Base-by-base conservation (phyloP, 441 rosid genomes). In the Monsonia emarginata region DNA sequence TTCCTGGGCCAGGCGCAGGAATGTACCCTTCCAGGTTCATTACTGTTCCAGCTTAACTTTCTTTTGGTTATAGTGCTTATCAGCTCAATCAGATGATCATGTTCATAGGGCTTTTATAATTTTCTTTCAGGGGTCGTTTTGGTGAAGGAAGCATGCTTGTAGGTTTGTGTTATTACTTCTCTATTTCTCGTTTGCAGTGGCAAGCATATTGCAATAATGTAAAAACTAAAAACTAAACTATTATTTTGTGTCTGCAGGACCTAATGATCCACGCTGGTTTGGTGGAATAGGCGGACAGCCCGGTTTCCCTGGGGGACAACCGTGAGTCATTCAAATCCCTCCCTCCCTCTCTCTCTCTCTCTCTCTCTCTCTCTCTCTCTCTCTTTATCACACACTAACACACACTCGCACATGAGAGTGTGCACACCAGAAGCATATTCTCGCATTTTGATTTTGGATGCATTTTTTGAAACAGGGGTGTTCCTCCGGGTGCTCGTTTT, bases 401-500 rank as follows among this genome's bases (percentile, higher is more conserved):
- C 34, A 31, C 34, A 8, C 34, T 1, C 32, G 32, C 32, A 31
- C n/a, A n/a, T n/a, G n/a, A n/a, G n/a, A n/a, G n/a, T n/a, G n/a
- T n/a, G n/a, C n/a, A n/a, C 9, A 6, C 48, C 48, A 1, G 9
- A 42, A 14, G 3, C 16, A 3, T 4, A 42, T 42, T 42, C 16
- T 42, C 48, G 13, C 16, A 14, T 7, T 21, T 14, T 65, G 36
- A 52, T 36, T 50, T 64, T 54, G 62, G 62, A 26, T 65, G 44
- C n/a, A 27, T 60, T 58, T 42, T 10, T 30, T 79, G 75, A 60
- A 67, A 75, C 88, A 90, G 98, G 66, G 87, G 86, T 60, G 75
- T 77, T 64, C 96, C 95, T 68, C 96, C 92, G n/a, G 98, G 97
- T 78, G 93, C 98, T 62, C 96, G 93, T 58, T 90, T 88, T 70